Base-by-base conservation (phyloP, 768 basidiomycete genomes). In the Amanita rimosa region DNA sequence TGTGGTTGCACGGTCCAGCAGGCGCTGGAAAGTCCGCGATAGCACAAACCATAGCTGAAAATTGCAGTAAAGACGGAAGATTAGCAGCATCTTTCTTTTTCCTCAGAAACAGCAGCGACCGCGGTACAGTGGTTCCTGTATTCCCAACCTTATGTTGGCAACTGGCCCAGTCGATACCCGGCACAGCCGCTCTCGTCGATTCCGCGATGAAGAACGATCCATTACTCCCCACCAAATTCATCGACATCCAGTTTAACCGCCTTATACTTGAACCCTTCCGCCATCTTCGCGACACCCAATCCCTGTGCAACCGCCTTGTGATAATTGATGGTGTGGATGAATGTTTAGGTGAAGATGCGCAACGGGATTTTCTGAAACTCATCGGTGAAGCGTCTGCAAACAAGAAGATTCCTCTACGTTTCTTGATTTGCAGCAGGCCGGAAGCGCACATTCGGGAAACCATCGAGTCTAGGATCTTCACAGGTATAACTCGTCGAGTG, bases 261-360 rank as follows among this genome's bases (percentile, higher is more conserved):
- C 45, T 46, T 7, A 37, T 46, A 8, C 11, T 46, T 8, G 14
- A 46, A 2, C 34, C 35, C 45, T 35, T 34, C 19, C 6, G 22
- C 10, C 22, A 13, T n/a, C 11, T 36, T 9, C 13, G 33, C 21
- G 14, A 16, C 2, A 9, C 7, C 21, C 22, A 3, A 11, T 14
- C 10, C 1, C 4, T 17, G 6, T 4, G 7, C 13, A n/a, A 21
- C 3, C 5, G 9, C 16, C 4, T 46, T 14, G 34, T 46, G 9
- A 37, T 46, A 3, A 46, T 46, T 24, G 45, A 46, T 37, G 45
- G 45, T 3, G 8, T 46, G 9, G 45, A 46, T n/a, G 45, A 46
- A 24, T 46, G 45, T 24, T 3, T 3, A n/a, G 34, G 21, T 14
- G 33, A 46, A 13, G 14, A 46, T 21, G 21, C 21, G 13, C 44